phyloP scores from a whole-genome alignment of 805 yeast genomes.

The Myxozyma kluyveri region DNA sequence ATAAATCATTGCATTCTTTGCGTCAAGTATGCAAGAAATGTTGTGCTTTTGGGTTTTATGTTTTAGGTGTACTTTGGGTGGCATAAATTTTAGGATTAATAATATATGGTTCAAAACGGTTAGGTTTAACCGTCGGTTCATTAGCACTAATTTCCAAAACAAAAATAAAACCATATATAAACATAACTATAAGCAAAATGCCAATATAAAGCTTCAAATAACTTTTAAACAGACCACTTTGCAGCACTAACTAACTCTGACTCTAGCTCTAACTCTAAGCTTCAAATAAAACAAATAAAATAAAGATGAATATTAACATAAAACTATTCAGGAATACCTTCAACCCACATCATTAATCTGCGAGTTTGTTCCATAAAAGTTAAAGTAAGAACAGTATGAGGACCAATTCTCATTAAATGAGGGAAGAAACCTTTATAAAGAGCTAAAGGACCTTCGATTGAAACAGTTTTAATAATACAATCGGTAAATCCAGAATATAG shows the following conservation, averaged over 20 bases:
- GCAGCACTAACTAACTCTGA: not conserved
- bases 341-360: constrained; percentile 52
- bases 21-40: too few species aligned
- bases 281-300: not conserved
- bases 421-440: constrained; percentile 95
- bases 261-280: not conserved
- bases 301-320: too few species aligned
- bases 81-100: too few species aligned
- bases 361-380: constrained; percentile 95
- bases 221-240: not conserved
- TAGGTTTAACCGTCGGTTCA: too few species aligned
- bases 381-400: constrained; percentile 83
- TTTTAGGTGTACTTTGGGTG: too few species aligned
- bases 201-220: not conserved
- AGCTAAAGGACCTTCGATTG: constrained; percentile 79
- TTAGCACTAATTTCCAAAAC: too few species aligned
- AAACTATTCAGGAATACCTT: too few species aligned
- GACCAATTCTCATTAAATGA: constrained; percentile 86
- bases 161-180: too few species aligned
- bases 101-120: too few species aligned
- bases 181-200: too few species aligned
- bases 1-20: not conserved
- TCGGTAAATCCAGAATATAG: constrained; percentile 84
- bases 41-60: too few species aligned
- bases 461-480: constrained; percentile 79